Evolutionary conservation across 805 yeast genomes (phyloP), one percentile per base, ranked within the genome.

Genomic region (Myxozyma melibiosi): DNA sequence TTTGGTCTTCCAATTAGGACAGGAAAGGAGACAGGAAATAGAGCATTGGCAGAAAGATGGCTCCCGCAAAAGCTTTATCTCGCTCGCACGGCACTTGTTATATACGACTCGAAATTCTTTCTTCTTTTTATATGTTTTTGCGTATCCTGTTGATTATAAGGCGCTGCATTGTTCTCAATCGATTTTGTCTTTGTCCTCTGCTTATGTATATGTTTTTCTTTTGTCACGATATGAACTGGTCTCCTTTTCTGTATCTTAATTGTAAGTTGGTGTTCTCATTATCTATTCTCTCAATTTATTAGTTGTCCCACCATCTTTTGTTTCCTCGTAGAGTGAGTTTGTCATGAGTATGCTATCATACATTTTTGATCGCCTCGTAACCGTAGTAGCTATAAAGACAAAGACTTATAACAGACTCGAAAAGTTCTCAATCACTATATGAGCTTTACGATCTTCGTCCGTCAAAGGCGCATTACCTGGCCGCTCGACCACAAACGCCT

Each of bases 391-490:
- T 4, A 13, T 8, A 8, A 35, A n/a, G n/a, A 35, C 39, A 14
- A 7, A 27, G 3, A 25, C 24, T 33, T 47, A 57, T 11, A 52
- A 18, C 38, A 57, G 47, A 18, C 37, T 28, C 9, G 37, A 30
- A 24, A 58, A 55, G 30, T 46, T 35, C 38, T 30, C 50, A n/a
- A 63, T 47, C 1, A 62, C 65, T 3, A 14, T 38, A 31, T 64
- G 50, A 13, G 49, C 35, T 11, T 14, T 27, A 20, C 55, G 51
- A 20, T 58, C 62, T 4, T 48, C 61, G 13, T 51, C 61, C 2
- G 66, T 70, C 8, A 52, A 66, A 14, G 68, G 63, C 3, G 70
- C 78, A 71, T 91, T 91, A 0, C 97, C 97, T 0, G 89, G 89
- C 65, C 95, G 80, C 8, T 78, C 76, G 3, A 86, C 91, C 25